A percentile compares a stretch with the other conserved stretches of the same genome.
These are phyloP conservation scores for Cryphonectria carpinicola DNA, from an alignment of 2,329 filamentous ascomycete genomes.

Conservation along the genomic window DNA sequence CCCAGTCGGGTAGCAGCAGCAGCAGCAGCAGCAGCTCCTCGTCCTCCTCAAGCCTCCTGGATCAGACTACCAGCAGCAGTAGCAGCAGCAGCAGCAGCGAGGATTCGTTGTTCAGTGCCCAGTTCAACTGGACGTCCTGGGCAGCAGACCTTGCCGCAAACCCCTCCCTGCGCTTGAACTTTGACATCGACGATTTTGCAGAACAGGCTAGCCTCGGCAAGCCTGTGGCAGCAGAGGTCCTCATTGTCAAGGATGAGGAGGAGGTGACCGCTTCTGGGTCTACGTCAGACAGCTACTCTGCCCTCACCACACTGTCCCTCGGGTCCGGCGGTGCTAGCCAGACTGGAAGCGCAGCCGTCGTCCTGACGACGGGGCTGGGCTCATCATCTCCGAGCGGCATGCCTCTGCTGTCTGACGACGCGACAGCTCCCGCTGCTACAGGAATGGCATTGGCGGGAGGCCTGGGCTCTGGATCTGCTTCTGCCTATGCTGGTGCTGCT, in stretches of 20 bases:
- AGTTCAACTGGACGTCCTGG: slow-evolving; percentile 27
- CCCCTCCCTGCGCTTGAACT: slow-evolving; percentile 22
- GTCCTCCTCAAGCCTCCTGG: neutral
- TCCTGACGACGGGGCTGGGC: slow-evolving; percentile 3
- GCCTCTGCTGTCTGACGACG: neutral
- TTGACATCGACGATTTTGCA: slow-evolving; percentile 25
- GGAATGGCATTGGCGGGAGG: neutral
- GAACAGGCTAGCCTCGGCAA: slow-evolving; percentile 23
- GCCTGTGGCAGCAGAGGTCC: slow-evolving; percentile 24
- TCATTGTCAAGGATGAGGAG: slow-evolving; percentile 23
- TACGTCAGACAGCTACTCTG: slow-evolving; percentile 19
- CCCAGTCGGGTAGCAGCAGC: slow-evolving; percentile 3
- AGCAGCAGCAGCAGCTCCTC: neutral
- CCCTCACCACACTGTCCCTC: slow-evolving; percentile 22
- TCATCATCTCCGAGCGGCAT: neutral
- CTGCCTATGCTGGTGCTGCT: neutral
- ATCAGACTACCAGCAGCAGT: neutral
- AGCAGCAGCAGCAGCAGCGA: neutral
- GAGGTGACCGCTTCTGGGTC: slow-evolving; percentile 8
- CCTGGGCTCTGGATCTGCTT: slow-evolving; percentile 3
- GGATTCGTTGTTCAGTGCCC: neutral
- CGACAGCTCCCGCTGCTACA: neutral
- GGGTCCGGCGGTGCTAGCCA: slow-evolving; percentile 11
- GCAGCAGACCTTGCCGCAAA: slow-evolving; percentile 23
- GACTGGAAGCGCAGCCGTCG: slow-evolving; percentile 7